Conservation (phyloP, 805 yeast species). For the Millerozyma acaciae region DNA sequence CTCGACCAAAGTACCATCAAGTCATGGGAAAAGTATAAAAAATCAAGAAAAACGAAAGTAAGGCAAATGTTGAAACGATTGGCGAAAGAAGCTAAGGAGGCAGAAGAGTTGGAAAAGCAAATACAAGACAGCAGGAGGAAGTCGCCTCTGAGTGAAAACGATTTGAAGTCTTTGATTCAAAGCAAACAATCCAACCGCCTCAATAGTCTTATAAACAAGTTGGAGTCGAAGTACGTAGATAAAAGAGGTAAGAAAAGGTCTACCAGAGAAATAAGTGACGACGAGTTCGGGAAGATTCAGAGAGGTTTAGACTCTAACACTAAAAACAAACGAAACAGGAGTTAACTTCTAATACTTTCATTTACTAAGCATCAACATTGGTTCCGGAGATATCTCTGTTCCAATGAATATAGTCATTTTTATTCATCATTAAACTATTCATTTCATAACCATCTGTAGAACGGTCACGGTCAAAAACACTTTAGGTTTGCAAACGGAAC, state of each 20-base stretch:
- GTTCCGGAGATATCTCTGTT: too few relatives aligned
- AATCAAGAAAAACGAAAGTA: slow-evolving; percentile 45
- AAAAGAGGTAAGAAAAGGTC: slow-evolving; percentile 33
- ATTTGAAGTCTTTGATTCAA: slow-evolving; percentile 47
- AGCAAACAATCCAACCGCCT: slow-evolving; percentile 40
- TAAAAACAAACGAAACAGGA: slow-evolving; percentile 1
- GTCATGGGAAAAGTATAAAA: slow-evolving; percentile 50
- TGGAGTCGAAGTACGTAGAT: slow-evolving; percentile 49
- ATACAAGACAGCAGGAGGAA: slow-evolving; percentile 31
- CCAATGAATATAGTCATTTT: too few relatives aligned
- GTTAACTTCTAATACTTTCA: background rate
- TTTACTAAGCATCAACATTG: too few relatives aligned
- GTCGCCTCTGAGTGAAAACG: slow-evolving; percentile 30
- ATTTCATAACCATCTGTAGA: background rate
- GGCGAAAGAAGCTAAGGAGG: slow-evolving; percentile 65
- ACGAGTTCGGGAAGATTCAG: slow-evolving; percentile 47
- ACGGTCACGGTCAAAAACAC: background rate
- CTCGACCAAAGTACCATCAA: slow-evolving; percentile 28
- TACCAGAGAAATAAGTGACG: slow-evolving; percentile 42
- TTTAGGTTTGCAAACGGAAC: too few relatives aligned
- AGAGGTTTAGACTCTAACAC: slow-evolving; percentile 27
- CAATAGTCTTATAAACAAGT: slow-evolving; percentile 42
- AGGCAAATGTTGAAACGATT: slow-evolving; percentile 46
- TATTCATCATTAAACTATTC: too few relatives aligned
- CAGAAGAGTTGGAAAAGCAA: slow-evolving; percentile 44